Conservation (phyloP, 148 eudicot genomes). For the Salicornia ramosissima region DNA sequence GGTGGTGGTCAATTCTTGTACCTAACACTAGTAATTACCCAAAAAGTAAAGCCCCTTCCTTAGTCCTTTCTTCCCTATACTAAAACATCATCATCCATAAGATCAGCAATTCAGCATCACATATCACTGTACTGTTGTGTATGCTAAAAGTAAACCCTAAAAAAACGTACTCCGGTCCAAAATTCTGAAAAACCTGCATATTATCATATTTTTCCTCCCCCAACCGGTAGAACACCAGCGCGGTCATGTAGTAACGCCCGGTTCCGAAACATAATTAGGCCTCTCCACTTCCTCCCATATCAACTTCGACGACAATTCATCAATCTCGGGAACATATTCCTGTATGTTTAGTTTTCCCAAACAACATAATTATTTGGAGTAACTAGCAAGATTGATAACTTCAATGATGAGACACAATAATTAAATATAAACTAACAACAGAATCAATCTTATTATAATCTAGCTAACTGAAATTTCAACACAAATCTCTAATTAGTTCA, state of each 20-base stretch:
- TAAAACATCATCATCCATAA: constrained; percentile 14
- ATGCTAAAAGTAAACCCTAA: constrained; percentile 18
- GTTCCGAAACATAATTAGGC: constrained; percentile 45
- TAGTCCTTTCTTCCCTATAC: constrained; percentile 16
- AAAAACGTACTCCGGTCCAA: constrained; percentile 9
- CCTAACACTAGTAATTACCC: constrained; percentile 24
- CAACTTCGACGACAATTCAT: constrained; percentile 64
- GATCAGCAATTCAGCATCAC: constrained; percentile 36
- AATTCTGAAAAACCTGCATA: constrained; percentile 10
- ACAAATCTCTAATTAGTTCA: constrained; percentile 4
- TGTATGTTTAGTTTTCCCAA: constrained; percentile 31
- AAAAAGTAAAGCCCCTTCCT: constrained; percentile 19
- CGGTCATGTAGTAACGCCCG: constrained; percentile 29
- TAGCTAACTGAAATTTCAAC: neutral
- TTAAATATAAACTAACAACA: neutral
- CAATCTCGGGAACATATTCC: constrained; percentile 80
- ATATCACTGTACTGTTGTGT: constrained; percentile 33
- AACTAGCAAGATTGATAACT: constrained; percentile 13
- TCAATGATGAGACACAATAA: neutral
- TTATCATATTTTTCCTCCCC: neutral
- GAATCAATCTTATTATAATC: constrained; percentile 3
- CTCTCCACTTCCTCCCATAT: constrained; percentile 77
- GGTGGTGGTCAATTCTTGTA: constrained; percentile 15
- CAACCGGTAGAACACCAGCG: constrained; percentile 10
- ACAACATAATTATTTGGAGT: neutral